A percentile compares a stretch with the other conserved stretches of the same genome.
Evolutionary conservation across 1,284 basidiomycete genomes (phyloP).

Genomic region (Tausonia pullulans): DNA sequence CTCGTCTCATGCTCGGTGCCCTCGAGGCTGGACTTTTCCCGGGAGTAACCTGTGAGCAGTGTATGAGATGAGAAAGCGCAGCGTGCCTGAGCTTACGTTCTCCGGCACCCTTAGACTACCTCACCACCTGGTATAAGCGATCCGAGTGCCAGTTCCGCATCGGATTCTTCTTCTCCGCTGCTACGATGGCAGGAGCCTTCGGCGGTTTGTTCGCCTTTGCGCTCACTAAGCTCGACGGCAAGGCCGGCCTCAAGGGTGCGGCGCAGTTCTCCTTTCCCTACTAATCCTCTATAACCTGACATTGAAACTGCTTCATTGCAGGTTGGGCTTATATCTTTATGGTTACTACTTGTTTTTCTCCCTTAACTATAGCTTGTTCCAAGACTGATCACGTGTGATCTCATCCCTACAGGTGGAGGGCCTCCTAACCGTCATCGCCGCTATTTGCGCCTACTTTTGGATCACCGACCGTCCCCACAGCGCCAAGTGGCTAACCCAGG

Average conservation of each 20-base stretch:
- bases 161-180: constrained; percentile 24
- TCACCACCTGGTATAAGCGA: constrained; percentile 22
- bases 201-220: constrained; percentile 21
- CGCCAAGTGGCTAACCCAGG: constrained; percentile 22
- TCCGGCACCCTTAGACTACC: constrained; percentile 2
- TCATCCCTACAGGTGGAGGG: too few species aligned
- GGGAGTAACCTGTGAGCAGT: constrained; percentile 14
- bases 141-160: constrained; percentile 20
- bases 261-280: too few species aligned
- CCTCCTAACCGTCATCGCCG: too few species aligned
- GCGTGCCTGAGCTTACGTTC: too few species aligned
- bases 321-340: too few species aligned
- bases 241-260: background rate
- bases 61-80: too few species aligned
- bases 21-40: constrained; percentile 19
- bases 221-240: constrained; percentile 20
- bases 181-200: constrained; percentile 22
- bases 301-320: too few species aligned
- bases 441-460: constrained; percentile 19
- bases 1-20: background rate
- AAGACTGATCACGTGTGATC: too few species aligned
- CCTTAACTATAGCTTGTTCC: too few species aligned
- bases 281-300: too few species aligned
- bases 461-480: constrained; percentile 22
- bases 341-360: too few species aligned